Percentiles rank a stretch among this genome's conserved stretches.
Conservation (phyloP, 169 alveolate genomes). For the Plasmodium cynomolgi region DNA sequence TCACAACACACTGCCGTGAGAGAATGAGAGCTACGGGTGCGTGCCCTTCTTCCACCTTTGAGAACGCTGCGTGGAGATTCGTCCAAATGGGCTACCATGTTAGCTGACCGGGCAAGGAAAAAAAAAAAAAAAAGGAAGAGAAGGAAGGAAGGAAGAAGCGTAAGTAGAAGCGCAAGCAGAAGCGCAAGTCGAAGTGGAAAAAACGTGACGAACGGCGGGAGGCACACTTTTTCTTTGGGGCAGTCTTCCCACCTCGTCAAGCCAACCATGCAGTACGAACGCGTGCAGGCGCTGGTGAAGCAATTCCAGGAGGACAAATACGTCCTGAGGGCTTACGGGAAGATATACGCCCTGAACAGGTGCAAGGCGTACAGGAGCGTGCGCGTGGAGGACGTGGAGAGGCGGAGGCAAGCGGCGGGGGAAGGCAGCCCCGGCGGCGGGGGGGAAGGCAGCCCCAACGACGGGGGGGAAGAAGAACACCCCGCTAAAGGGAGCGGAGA, state of each 20-base stretch:
- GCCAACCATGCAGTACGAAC: constrained; percentile 22
- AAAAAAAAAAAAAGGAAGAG: constrained; percentile 5
- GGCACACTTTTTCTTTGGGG: not conserved
- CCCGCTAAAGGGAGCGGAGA: not conserved
- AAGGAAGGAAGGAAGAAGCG: not conserved
- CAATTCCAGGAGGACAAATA: constrained; percentile 27
- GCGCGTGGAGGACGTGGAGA: constrained; percentile 29
- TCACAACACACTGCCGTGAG: not conserved
- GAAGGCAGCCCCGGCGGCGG: not conserved
- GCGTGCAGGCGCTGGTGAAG: not conserved
- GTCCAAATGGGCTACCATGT: not conserved
- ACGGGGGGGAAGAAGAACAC: not conserved
- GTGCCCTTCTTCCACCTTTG: not conserved
- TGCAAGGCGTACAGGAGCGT: constrained; percentile 34
- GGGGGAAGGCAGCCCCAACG: not conserved
- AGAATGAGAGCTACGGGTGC: too few relatives aligned
- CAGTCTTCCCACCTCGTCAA: not conserved
- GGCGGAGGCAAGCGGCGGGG: not conserved
- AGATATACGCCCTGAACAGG: constrained; percentile 19
- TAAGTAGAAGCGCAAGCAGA: not conserved
- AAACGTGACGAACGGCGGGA: not conserved
- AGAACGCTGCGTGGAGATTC: not conserved
- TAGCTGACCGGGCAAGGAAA: not conserved
- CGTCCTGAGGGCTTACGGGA: constrained; percentile 11
- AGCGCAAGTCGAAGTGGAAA: not conserved